Conservation (phyloP, 2,329 filamentous ascomycete genomes). For the Colletotrichum sp. region DNA sequence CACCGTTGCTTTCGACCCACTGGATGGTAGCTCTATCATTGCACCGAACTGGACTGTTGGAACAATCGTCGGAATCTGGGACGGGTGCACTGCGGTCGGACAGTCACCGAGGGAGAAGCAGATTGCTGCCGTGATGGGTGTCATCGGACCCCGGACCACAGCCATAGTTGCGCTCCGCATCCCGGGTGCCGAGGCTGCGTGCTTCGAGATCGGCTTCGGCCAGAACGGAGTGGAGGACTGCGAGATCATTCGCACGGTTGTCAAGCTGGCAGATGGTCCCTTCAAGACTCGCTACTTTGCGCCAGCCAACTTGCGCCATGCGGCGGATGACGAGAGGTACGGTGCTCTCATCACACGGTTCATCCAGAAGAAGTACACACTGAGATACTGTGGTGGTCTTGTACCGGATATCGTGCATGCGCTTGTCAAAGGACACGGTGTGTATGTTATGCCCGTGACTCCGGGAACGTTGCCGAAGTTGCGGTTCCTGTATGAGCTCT, state of each 20-base stretch:
- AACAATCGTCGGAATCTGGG: conserved; percentile 66
- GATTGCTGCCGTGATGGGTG: conserved; percentile 56
- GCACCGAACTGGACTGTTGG: conserved; percentile 63
- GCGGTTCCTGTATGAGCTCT: conserved; percentile 62
- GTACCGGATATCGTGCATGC: conserved; percentile 67
- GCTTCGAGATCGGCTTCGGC: conserved; percentile 52
- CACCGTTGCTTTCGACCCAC: conserved; percentile 66
- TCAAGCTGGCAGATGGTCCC: conserved; percentile 42
- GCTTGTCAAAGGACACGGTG: conserved; percentile 64
- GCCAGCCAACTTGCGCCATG: conserved; percentile 65
- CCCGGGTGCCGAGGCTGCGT: conserved; percentile 40
- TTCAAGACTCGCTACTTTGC: conserved; percentile 64
- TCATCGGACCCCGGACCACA: conserved; percentile 60
- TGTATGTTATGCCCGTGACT: conserved; percentile 65
- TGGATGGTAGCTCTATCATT: conserved; percentile 68
- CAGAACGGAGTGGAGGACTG: conserved; percentile 37
- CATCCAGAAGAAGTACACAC: conserved; percentile 59
- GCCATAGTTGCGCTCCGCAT: conserved; percentile 60
- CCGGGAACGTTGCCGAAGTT: conserved; percentile 59
- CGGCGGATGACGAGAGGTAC: conserved; percentile 56
- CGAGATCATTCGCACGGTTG: conserved; percentile 44
- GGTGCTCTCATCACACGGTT: conserved; percentile 53
- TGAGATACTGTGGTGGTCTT: conserved; percentile 65
- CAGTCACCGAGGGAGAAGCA: conserved; percentile 44
- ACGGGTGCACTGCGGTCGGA: conserved; percentile 48